These are phyloP conservation scores for Alisma plantagoaquatica DNA, from an alignment of 106 monocot species.

Conservation along the genomic window DNA sequence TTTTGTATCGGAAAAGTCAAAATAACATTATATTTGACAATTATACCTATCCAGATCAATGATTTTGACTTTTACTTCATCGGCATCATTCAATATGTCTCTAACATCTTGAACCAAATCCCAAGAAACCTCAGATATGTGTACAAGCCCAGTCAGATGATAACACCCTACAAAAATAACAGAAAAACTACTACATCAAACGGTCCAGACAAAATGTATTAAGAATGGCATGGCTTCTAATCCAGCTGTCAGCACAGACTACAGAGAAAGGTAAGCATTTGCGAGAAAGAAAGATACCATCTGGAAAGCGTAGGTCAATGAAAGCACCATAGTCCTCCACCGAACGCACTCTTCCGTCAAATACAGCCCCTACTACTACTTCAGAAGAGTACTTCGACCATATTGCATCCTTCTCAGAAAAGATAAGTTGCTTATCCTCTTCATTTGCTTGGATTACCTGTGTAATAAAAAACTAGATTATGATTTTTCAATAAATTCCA, in stretches of 20 bases:
- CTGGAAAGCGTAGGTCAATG: constrained; percentile 75
- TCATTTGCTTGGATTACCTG: constrained; percentile 70
- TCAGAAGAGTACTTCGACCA: constrained; percentile 64
- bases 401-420: constrained; percentile 78
- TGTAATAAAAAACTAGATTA: too few species aligned
- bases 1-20: too few species aligned
- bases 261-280: too few species aligned
- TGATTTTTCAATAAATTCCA: too few species aligned
- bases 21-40: background rate
- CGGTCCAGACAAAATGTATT: too few species aligned
- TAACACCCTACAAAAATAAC: constrained; percentile 52
- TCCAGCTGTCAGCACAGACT: too few species aligned
- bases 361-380: constrained; percentile 54
- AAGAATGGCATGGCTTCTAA: too few species aligned
- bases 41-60: constrained; percentile 65
- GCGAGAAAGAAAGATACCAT: too few species aligned
- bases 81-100: constrained; percentile 65
- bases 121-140: constrained; percentile 95
- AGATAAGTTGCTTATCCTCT: constrained; percentile 64
- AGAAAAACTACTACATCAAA: too few species aligned
- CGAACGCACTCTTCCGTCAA: constrained; percentile 62
- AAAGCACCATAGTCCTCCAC: constrained; percentile 97
- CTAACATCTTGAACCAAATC: constrained; percentile 90
- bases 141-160: constrained; percentile 81
- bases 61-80: constrained; percentile 77